Percentiles rank a stretch among this genome's conserved stretches.
Conservation (phyloP, 768 basidiomycete species). For the Lactifluus echinatus region DNA sequence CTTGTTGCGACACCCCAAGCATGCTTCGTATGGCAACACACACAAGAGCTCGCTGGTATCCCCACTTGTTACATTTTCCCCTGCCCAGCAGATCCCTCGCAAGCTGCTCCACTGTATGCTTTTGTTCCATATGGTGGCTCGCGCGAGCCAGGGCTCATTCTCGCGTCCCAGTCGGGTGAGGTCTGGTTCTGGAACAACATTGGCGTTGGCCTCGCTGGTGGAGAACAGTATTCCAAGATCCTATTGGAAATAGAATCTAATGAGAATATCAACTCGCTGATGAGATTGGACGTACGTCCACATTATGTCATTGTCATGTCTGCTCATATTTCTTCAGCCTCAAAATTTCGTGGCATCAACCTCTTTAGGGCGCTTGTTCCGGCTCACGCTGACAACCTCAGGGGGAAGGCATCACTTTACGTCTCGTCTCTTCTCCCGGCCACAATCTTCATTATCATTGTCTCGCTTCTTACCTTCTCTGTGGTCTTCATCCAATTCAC, state of each 20-base stretch:
- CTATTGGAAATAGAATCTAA: conserved; percentile 41
- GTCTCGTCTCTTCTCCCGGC: conserved; percentile 51
- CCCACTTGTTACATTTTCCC: conserved; percentile 81
- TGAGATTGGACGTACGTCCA: conserved; percentile 51
- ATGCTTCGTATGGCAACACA: conserved; percentile 81
- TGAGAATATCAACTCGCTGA: conserved; percentile 59
- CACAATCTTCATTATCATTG: conserved; percentile 37
- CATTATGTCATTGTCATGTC: conserved; percentile 4
- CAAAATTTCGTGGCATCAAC: conserved; percentile 66
- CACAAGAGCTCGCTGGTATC: conserved; percentile 60
- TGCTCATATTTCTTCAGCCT: conserved; percentile 31
- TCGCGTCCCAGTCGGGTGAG: conserved; percentile 61
- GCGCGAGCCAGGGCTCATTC: conserved; percentile 82
- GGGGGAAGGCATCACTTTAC: conserved; percentile 61
- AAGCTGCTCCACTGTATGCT: conserved; percentile 37
- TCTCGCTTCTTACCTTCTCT: conserved; percentile 36
- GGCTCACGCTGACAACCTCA: conserved; percentile 53
- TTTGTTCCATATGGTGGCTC: conserved; percentile 58
- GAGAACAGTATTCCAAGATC: conserved; percentile 51
- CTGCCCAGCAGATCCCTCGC: conserved; percentile 51
- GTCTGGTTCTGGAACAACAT: conserved; percentile 87
- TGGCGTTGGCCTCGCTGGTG: conserved; percentile 74
- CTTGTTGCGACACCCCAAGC: conserved; percentile 62
- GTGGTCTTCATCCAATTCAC: conserved; percentile 34
- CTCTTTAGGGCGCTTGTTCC: conserved; percentile 55